Evolutionary conservation across 2,329 filamentous ascomycete genomes (phyloP).

Genomic region (Xylariaceae sp.): DNA sequence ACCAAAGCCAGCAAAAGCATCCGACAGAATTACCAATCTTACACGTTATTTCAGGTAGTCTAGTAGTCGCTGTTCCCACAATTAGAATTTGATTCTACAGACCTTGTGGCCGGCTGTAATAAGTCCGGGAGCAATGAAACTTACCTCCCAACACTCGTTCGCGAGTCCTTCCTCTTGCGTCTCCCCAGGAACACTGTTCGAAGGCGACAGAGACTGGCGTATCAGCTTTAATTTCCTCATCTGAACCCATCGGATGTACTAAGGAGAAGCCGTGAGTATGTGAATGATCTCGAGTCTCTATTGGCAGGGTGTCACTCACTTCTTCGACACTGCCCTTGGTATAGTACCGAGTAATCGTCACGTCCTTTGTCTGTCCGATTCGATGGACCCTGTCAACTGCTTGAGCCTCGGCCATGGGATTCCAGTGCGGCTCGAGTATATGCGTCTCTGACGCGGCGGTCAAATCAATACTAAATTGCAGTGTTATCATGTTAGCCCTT

Average conservation of each 20-base stretch:
- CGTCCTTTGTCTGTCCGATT: slow-evolving; percentile 29
- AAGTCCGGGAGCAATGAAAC: not conserved
- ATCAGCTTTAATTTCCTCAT: not conserved
- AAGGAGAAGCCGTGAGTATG: not conserved
- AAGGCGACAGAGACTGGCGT: not conserved
- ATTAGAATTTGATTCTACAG: slow-evolving; percentile 12
- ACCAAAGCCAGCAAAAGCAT: no score
- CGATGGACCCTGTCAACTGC: slow-evolving; percentile 33
- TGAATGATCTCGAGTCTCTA: not conserved
- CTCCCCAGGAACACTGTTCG: not conserved
- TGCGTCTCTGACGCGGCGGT: slow-evolving; percentile 29
- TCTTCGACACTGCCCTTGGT: slow-evolving; percentile 23
- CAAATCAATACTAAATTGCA: slow-evolving; percentile 25
- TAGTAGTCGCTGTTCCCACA: not conserved
- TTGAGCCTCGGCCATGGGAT: slow-evolving; percentile 34
- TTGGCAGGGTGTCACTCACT: not conserved
- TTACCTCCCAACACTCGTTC: not conserved
- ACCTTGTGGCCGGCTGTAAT: slow-evolving; percentile 23
- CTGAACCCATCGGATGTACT: not conserved
- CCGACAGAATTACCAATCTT: no score
- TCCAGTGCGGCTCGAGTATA: slow-evolving; percentile 35
- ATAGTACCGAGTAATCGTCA: slow-evolving; percentile 30
- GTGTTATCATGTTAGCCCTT: not conserved
- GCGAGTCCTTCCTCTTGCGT: not conserved
- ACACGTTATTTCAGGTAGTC: not conserved